These are phyloP conservation scores for Panicum virgatum DNA, from an alignment of 202 grass and related monocot genomes.

Conservation along the genomic window DNA sequence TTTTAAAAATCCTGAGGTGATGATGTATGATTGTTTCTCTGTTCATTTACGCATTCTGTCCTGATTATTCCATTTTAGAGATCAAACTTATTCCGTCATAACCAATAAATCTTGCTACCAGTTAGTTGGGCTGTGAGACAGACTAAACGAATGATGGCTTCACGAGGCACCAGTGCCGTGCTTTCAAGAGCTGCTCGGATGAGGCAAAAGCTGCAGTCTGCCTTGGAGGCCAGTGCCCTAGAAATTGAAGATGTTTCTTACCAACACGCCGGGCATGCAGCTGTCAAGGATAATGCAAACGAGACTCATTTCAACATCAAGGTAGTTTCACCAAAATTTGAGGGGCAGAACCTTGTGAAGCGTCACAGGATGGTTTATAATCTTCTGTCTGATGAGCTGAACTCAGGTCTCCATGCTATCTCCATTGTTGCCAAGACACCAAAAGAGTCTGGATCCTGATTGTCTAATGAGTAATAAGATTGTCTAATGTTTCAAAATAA, in stretches of 20 bases:
- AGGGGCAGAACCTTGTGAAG: constrained; percentile 82
- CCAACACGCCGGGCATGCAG: constrained; percentile 84
- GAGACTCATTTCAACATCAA: constrained; percentile 97
- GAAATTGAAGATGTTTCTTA: constrained; percentile 97
- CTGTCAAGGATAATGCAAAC: constrained; percentile 66
- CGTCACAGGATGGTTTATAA: constrained; percentile 89
- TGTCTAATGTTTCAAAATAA: constrained; percentile 26
- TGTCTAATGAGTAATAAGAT: constrained; percentile 7
- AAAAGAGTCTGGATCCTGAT: constrained; percentile 58
- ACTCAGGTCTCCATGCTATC: constrained; percentile 89
- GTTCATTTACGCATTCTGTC: background rate
- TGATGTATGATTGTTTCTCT: background rate
- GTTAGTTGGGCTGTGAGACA: background rate
- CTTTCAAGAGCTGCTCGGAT: constrained; percentile 83
- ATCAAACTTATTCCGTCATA: constrained; percentile 12
- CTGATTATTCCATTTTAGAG: background rate
- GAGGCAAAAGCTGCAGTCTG: constrained; percentile 82
- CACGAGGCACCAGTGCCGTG: constrained; percentile 56
- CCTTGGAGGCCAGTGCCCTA: constrained; percentile 79
- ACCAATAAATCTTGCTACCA: constrained; percentile 11
- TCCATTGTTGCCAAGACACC: constrained; percentile 93
- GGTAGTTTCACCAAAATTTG: constrained; percentile 82
- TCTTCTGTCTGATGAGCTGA: constrained; percentile 82
- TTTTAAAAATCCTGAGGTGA: background rate
- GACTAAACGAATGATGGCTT: constrained; percentile 52